Evolutionary conservation across 2,329 filamentous ascomycete genomes (phyloP).

Genomic region (Fusarium sp.): DNA sequence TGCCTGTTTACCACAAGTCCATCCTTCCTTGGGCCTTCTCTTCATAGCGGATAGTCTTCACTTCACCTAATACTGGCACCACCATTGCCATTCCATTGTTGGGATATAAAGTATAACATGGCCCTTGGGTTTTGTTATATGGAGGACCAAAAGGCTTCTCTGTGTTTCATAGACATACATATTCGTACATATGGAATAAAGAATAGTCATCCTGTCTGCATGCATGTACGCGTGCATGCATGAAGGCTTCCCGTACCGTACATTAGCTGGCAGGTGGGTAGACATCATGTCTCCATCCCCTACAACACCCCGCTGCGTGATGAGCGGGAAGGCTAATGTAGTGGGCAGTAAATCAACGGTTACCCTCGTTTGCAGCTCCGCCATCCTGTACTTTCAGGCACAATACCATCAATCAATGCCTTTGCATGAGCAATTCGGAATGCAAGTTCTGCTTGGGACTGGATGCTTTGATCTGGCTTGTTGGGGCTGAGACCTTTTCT

Average conservation of each 20-base stretch:
- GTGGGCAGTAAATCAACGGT: conserved; percentile 37
- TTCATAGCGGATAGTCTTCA: neutral
- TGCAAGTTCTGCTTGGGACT: neutral
- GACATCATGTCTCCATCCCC: conserved; percentile 36
- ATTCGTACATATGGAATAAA: conserved; percentile 40
- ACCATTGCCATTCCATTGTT: conserved; percentile 11
- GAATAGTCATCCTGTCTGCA: conserved; percentile 37
- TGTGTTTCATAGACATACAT: conserved; percentile 40
- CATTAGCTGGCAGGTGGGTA: conserved; percentile 46
- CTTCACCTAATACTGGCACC: conserved; percentile 4
- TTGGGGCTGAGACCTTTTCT: conserved; percentile 17
- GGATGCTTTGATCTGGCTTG: neutral
- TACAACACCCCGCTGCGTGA: conserved; percentile 44
- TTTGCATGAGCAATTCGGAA: neutral
- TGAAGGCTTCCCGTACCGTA: conserved; percentile 40
- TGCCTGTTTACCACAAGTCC: neutral
- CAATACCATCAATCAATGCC: conserved; percentile 1
- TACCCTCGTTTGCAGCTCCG: conserved; percentile 36
- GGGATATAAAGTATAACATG: conserved; percentile 21
- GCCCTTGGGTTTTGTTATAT: conserved; percentile 17
- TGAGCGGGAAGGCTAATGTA: conserved; percentile 51
- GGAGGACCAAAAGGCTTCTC: conserved; percentile 13
- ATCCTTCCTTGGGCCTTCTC: neutral
- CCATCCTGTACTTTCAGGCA: conserved; percentile 3
- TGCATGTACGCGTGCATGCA: conserved; percentile 41